Base-by-base conservation (phyloP, 1,284 basidiomycete species). In the Ganoderma lingzhi region DNA sequence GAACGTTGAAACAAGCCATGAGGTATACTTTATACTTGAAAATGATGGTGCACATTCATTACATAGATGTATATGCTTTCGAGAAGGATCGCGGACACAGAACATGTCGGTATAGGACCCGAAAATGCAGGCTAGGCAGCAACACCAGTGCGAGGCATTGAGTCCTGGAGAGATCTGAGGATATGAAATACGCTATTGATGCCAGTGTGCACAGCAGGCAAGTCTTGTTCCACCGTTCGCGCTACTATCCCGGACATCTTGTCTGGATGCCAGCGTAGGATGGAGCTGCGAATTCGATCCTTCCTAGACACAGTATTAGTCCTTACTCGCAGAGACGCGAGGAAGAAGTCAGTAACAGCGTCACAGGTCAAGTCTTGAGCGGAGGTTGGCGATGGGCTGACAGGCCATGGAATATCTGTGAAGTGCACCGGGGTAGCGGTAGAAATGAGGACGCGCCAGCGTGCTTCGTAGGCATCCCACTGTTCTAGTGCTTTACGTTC, bases 211-310 rank as follows among this genome's bases (percentile, higher is more conserved):
- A 92, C 87, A 14, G 75, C 78, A 23, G 84, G 83, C 71, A 80
- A 72, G 68, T 93, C 91, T 17, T 81, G 81, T 19, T 84, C 83
- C 9, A 81, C 80, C 5, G 91, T 86, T 23, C 86, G 82, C 14
- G 78, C 76, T 32, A 93, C 76, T 3, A 92, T 75, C 1, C 80
- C 73, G 8, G 85, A 84, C 72, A 91, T 84, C 77, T 93, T 90
- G 79, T 94, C 93, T 0, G 92, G 91, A 78, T 94, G 93, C 88
- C 92, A 94, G 5, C 88, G 83, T 63, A 92, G 79, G 41, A 93
- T 80, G 0, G 90, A 87, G 63, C 82, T 83, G 23, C 90, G 84
- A 10, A 92, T 80, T 32, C 87, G 82, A 62, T 90, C 89, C 77
- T 84, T 86, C 56, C 66, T 66, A 32, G 85, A 84, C 55, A 82